Evolutionary conservation across 208 protist genomes (phyloP).

Genomic region (Trichomonas gallinae): DNA sequence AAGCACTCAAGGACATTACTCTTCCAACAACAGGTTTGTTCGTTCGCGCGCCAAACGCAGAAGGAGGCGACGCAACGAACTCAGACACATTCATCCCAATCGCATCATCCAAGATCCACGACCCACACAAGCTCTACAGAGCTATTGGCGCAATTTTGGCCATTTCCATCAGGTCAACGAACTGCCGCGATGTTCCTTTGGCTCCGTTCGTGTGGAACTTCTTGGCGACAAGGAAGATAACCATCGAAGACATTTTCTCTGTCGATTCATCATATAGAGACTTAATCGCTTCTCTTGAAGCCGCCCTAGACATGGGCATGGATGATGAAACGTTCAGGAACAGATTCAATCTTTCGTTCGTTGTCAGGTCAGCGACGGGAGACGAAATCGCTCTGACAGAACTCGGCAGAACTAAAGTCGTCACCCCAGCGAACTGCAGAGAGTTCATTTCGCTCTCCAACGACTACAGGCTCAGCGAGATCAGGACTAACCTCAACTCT

Average conservation of each 20-base stretch:
- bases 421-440: not conserved
- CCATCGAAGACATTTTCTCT: not conserved
- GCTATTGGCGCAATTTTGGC: not conserved
- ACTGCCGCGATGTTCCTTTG: not conserved
- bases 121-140: not conserved
- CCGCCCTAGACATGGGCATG: not conserved
- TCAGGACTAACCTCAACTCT: not conserved
- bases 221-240: not conserved
- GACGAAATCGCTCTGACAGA: not conserved
- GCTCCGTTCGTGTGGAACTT: slow-evolving; percentile 6
- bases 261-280: not conserved
- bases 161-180: not conserved
- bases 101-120: too few species aligned
- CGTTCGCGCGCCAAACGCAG: not conserved
- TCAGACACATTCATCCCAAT: not conserved
- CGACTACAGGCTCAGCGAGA: not conserved
- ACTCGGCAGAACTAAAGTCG: not conserved
- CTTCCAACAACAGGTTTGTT: not conserved
- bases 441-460: not conserved
- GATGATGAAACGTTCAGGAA: not conserved
- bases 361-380: not conserved
- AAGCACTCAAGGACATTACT: not conserved
- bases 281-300: not conserved
- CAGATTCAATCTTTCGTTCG: not conserved
- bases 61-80: not conserved